phyloP scores from a whole-genome alignment of 1,284 basidiomycete genomes.

The Melampsora abietis-canadensis region DNA sequence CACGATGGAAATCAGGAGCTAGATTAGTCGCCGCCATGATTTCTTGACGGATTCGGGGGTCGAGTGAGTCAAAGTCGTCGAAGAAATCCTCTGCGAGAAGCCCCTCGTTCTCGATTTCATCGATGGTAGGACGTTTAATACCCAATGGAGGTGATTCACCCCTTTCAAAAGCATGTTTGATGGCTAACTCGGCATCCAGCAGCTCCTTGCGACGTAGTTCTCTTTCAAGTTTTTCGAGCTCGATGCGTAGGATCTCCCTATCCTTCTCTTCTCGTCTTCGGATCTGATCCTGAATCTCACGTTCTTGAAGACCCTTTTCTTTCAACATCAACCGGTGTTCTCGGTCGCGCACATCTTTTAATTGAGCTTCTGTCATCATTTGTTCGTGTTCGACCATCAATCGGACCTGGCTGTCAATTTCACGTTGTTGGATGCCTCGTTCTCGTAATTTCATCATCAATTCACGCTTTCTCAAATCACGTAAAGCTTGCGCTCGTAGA shows the following conservation, averaged over 20 bases:
- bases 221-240: constrained; percentile 25
- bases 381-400: constrained; percentile 24
- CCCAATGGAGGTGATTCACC: constrained; percentile 41
- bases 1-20: constrained; percentile 12
- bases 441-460: constrained; percentile 25
- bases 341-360: constrained; percentile 28
- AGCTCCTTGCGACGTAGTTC: constrained; percentile 26
- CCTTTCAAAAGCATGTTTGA: constrained; percentile 32
- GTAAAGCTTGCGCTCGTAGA: constrained; percentile 34
- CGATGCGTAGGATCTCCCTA: constrained; percentile 28
- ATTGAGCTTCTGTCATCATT: constrained; percentile 27
- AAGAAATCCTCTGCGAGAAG: constrained; percentile 30
- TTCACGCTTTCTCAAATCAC: constrained; percentile 37
- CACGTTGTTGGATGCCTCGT: constrained; percentile 34
- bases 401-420: constrained; percentile 38
- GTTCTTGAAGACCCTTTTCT: constrained; percentile 37
- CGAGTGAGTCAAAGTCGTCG: constrained; percentile 24
- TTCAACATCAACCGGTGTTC: constrained; percentile 36
- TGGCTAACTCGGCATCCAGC: constrained; percentile 33
- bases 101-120: constrained; percentile 41
- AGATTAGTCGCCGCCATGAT: not conserved
- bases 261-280: constrained; percentile 37
- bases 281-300: constrained; percentile 37
- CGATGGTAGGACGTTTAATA: constrained; percentile 28
- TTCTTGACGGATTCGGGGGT: constrained; percentile 17